Evolutionary conservation across 2,329 filamentous ascomycete genomes (phyloP).

Genomic region (Lasiodiplodia theobromae): DNA sequence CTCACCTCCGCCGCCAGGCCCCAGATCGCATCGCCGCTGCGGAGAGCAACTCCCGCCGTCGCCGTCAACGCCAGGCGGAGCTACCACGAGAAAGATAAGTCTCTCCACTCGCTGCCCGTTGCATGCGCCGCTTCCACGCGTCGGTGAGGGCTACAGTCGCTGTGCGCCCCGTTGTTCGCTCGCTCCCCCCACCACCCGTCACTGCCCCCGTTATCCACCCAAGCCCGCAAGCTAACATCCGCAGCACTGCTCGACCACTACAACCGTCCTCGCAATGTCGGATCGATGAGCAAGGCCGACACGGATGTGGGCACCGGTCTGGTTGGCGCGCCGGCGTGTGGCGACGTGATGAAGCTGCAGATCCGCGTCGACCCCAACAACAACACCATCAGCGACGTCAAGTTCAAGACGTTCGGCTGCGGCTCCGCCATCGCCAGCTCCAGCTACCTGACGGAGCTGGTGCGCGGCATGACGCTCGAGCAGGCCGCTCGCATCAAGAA

Average conservation of each 20-base stretch:
- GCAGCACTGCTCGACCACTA: constrained; percentile 78
- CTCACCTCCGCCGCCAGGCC: constrained; percentile 58
- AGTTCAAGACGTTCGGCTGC: constrained; percentile 98
- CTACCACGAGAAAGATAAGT: constrained; percentile 73
- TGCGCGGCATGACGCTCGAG: constrained; percentile 94
- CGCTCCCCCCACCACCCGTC: not conserved
- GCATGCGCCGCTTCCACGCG: not conserved
- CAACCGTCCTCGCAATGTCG: constrained; percentile 79
- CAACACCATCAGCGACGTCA: constrained; percentile 90
- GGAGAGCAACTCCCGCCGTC: constrained; percentile 51
- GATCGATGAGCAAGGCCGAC: constrained; percentile 80
- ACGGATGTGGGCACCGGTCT: constrained; percentile 87
- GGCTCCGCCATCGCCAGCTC: constrained; percentile 93
- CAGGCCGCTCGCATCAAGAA: constrained; percentile 93
- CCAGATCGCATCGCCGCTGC: constrained; percentile 55
- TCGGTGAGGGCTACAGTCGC: constrained; percentile 6
- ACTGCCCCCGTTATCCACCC: not conserved
- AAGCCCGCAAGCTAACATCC: constrained; percentile 48
- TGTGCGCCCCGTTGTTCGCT: not conserved
- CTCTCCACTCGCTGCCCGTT: constrained; percentile 18
- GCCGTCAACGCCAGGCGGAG: constrained; percentile 52
- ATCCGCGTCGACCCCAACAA: constrained; percentile 89
- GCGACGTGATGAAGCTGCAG: constrained; percentile 93
- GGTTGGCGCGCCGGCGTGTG: constrained; percentile 87
- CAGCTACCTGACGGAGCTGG: constrained; percentile 92